phyloP scores from a whole-genome alignment of 2,329 filamentous ascomycete species.

The Calonectria leucothoes region DNA sequence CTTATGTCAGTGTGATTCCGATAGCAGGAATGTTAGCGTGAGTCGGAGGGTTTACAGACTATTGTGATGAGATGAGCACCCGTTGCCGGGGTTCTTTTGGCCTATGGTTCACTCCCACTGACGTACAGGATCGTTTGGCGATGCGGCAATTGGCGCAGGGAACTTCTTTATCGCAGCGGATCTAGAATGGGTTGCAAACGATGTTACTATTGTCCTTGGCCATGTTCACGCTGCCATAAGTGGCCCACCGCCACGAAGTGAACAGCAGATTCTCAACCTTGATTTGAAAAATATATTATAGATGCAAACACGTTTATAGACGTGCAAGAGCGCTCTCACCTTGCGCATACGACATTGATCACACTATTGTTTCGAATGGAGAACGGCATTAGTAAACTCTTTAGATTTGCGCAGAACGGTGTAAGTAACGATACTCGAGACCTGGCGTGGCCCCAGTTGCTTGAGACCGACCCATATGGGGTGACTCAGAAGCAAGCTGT shows the following conservation, averaged over 20 bases:
- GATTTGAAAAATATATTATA: neutral
- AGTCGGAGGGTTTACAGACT: constrained; percentile 55
- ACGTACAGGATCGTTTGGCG: constrained; percentile 64
- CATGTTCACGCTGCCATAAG: neutral
- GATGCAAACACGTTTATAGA: neutral
- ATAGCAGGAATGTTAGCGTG: neutral
- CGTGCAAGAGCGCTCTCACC: constrained; percentile 43
- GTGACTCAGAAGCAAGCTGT: neutral
- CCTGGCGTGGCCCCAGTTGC: neutral
- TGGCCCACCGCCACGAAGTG: neutral
- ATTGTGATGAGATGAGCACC: constrained; percentile 70
- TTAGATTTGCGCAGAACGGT: neutral
- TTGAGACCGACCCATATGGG: neutral
- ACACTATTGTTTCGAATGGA: constrained; percentile 48
- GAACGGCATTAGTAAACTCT: neutral
- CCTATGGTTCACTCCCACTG: constrained; percentile 64
- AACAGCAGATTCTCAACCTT: constrained; percentile 2
- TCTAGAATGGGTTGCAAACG: constrained; percentile 49
- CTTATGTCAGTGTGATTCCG: neutral
- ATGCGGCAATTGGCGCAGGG: constrained; percentile 69
- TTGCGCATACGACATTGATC: constrained; percentile 58
- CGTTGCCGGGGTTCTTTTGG: constrained; percentile 66
- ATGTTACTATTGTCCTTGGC: constrained; percentile 32
- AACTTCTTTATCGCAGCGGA: constrained; percentile 68
- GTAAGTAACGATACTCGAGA: constrained; percentile 2